A percentile compares a stretch with the other conserved stretches of the same genome.
Conservation (phyloP, 371 early-diverging fungal species). For the Cokeromyces recurvatus region DNA sequence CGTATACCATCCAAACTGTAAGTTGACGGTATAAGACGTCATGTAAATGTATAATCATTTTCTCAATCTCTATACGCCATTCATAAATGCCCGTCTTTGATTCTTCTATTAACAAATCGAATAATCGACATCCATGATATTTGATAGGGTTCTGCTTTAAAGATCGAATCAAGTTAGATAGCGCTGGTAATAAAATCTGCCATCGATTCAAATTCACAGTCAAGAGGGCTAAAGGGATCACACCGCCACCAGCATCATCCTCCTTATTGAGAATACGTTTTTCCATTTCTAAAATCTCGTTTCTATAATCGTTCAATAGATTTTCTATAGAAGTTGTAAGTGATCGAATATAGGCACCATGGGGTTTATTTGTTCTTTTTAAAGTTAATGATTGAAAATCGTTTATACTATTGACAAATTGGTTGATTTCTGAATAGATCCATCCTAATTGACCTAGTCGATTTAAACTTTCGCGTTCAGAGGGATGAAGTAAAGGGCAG, state of each 20-base stretch:
- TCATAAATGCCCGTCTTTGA: constrained; percentile 53
- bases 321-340: constrained; percentile 47
- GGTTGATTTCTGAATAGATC: constrained; percentile 40
- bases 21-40: constrained; percentile 65
- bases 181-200: constrained; percentile 44
- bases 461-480: constrained; percentile 65
- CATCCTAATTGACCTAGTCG: constrained; percentile 64
- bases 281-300: constrained; percentile 55
- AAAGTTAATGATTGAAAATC: constrained; percentile 6
- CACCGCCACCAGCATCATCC: constrained; percentile 39
- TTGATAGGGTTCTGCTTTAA: constrained; percentile 26
- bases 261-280: constrained; percentile 41
- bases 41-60: constrained; percentile 49
- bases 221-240: constrained; percentile 45
- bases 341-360: constrained; percentile 50
- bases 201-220: constrained; percentile 34
- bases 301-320: constrained; percentile 50
- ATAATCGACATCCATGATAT: constrained; percentile 48
- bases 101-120: constrained; percentile 54
- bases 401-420: constrained; percentile 30
- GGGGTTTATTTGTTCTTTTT: neutral
- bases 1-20: constrained; percentile 72
- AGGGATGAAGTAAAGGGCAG: constrained; percentile 62
- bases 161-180: constrained; percentile 23
- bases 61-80: constrained; percentile 45